Evolutionary conservation across 345 rosid species (phyloP).

Genomic region (Ceriops decandra): DNA sequence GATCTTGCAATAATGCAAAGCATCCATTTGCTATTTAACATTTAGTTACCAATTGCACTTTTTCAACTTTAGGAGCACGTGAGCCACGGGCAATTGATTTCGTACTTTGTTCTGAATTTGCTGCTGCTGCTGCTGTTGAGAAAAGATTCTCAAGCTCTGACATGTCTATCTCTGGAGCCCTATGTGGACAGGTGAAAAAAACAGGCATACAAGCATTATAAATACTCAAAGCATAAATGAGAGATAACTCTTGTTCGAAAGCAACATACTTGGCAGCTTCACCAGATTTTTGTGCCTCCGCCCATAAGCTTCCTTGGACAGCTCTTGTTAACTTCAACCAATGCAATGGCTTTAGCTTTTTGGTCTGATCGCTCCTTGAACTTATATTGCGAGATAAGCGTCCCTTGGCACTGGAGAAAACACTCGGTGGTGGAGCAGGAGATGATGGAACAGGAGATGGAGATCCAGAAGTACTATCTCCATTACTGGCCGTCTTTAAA

Average conservation of each 20-base stretch:
- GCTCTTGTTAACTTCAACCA: constrained; percentile 96
- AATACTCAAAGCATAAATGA: constrained; percentile 1
- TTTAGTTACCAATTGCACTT: constrained; percentile 79
- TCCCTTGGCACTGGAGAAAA: constrained; percentile 56
- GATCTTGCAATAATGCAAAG: neutral
- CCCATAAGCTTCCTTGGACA: constrained; percentile 95
- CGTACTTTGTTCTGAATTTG: constrained; percentile 44
- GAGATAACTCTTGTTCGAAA: constrained; percentile 10
- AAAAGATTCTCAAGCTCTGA: constrained; percentile 91
- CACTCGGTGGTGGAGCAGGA: constrained; percentile 40
- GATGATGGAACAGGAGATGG: constrained; percentile 47
- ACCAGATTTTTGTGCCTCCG: constrained; percentile 83
- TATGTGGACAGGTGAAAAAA: constrained; percentile 19
- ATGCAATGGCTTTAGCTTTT: constrained; percentile 91
- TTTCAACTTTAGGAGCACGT: constrained; percentile 66
- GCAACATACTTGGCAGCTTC: constrained; percentile 73
- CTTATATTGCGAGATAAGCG: constrained; percentile 59
- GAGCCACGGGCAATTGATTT: constrained; percentile 40
- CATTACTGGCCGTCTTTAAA: constrained; percentile 16
- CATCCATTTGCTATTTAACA: constrained; percentile 2
- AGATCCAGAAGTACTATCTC: constrained; percentile 16
- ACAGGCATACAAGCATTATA: too few species aligned
- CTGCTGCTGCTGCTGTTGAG: constrained; percentile 67
- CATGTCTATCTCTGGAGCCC: constrained; percentile 97
- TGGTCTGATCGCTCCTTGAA: constrained; percentile 50